phyloP scores from a whole-genome alignment of 306 rosid species.

The Mimosa pudica region DNA sequence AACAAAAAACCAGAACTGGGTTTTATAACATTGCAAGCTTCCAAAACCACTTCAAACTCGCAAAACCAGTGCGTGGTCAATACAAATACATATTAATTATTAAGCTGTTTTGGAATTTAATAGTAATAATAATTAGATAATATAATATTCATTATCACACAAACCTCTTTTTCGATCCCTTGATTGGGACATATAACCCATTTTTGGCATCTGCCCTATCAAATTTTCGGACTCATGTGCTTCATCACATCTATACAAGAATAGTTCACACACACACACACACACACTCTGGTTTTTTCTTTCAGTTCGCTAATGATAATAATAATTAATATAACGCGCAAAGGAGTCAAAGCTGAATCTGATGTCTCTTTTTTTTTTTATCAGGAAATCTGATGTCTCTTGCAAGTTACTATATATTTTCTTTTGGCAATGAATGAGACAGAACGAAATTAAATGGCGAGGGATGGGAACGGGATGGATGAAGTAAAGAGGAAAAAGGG shows the following conservation, averaged over 20 bases:
- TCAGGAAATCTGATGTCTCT: constrained; percentile 17
- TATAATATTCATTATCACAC: background rate
- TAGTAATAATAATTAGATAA: background rate
- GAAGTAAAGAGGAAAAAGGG: background rate
- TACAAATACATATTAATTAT: background rate
- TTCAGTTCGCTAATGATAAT: background rate
- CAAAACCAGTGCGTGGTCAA: constrained; percentile 29
- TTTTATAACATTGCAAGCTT: background rate
- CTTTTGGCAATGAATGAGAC: constrained; percentile 31
- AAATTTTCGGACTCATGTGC: constrained; percentile 12
- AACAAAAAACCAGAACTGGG: constrained; percentile 38
- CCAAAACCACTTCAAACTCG: constrained; percentile 34
- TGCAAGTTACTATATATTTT: background rate
- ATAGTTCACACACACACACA: background rate
- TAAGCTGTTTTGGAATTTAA: constrained; percentile 24
- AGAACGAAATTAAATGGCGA: constrained; percentile 12
- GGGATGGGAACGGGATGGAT: constrained; percentile 28
- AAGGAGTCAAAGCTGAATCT: constrained; percentile 36
- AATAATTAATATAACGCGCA: constrained; percentile 11
- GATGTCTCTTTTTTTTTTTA: constrained; percentile 10
- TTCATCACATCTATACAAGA: background rate
- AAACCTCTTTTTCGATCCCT: background rate
- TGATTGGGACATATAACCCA: background rate
- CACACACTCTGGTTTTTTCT: background rate
- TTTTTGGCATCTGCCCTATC: constrained; percentile 29